Conservation (phyloP, 768 basidiomycete species). For the Leccinellum rugosiceps region DNA sequence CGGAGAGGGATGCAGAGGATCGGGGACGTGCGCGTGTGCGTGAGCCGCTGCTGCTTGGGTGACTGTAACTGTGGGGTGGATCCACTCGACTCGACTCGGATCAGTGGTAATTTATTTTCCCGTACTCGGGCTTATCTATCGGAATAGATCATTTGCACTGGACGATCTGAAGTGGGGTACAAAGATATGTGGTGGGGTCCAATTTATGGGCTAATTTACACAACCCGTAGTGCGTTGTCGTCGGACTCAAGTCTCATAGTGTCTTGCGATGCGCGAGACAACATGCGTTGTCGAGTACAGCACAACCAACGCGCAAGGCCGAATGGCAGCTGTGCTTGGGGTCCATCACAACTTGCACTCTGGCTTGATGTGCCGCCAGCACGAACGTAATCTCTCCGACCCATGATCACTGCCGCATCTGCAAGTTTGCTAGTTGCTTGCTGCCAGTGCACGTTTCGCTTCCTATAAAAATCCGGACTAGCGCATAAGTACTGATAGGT, state of each 20-base stretch:
- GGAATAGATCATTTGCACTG: not conserved
- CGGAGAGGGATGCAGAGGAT: not conserved
- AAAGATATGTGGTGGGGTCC: not conserved
- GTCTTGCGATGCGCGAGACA: no score
- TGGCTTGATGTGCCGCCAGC: no score
- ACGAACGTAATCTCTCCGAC: no score
- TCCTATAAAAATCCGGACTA: not conserved
- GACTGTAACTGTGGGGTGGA: not conserved
- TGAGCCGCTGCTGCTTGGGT: conserved; percentile 16
- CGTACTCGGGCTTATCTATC: not conserved
- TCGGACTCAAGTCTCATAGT: no score
- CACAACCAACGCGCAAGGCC: no score
- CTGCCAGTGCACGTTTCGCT: not conserved
- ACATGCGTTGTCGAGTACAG: no score
- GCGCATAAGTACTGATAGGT: no score
- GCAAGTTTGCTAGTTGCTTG: no score
- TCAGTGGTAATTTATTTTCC: conserved; percentile 4
- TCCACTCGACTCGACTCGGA: not conserved
- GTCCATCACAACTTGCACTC: no score
- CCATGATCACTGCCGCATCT: no score
- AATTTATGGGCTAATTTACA: not conserved
- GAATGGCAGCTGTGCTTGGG: no score
- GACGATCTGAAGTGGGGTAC: not conserved
- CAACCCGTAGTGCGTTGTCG: not conserved
- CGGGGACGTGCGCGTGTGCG: not conserved